phyloP scores from a whole-genome alignment of 2,329 filamentous ascomycete species.

The Fusarium drepaniforme region DNA sequence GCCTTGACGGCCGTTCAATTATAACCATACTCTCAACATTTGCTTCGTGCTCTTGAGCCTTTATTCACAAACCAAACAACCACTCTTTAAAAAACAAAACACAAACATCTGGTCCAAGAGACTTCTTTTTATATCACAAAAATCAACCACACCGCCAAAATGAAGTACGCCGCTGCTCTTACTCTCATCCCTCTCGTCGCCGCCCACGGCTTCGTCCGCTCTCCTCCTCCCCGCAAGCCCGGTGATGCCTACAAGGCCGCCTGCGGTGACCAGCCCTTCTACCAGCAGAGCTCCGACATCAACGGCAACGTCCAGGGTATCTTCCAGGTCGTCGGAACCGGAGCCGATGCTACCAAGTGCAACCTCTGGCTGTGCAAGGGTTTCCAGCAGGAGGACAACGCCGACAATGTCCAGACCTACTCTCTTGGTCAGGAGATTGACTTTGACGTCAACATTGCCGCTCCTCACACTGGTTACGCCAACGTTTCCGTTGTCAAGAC shows the following conservation, averaged over 20 bases:
- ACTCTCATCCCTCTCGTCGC: constrained; percentile 49
- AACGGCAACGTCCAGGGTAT: constrained; percentile 55
- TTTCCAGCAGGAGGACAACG: constrained; percentile 60
- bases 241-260: constrained; percentile 57
- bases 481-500: constrained; percentile 71
- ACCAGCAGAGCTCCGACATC: constrained; percentile 49
- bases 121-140: constrained; percentile 24
- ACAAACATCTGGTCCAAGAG: constrained; percentile 45
- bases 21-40: constrained; percentile 5
- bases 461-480: constrained; percentile 59
- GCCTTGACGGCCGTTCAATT: constrained; percentile 47
- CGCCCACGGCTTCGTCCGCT: constrained; percentile 59
- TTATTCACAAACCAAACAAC: constrained; percentile 14
- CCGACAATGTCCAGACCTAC: constrained; percentile 56
- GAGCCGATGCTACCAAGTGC: constrained; percentile 45
- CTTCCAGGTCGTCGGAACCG: constrained; percentile 45
- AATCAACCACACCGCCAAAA: constrained; percentile 27
- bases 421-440: constrained; percentile 56
- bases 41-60: constrained; percentile 28
- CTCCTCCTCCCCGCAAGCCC: constrained; percentile 55
- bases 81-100: constrained; percentile 31
- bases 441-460: constrained; percentile 56
- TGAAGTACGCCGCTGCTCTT: constrained; percentile 41
- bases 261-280: constrained; percentile 57
- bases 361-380: constrained; percentile 62